These are phyloP conservation scores for Candida adriatica DNA, from an alignment of 805 yeast species.

Conservation along the genomic window DNA sequence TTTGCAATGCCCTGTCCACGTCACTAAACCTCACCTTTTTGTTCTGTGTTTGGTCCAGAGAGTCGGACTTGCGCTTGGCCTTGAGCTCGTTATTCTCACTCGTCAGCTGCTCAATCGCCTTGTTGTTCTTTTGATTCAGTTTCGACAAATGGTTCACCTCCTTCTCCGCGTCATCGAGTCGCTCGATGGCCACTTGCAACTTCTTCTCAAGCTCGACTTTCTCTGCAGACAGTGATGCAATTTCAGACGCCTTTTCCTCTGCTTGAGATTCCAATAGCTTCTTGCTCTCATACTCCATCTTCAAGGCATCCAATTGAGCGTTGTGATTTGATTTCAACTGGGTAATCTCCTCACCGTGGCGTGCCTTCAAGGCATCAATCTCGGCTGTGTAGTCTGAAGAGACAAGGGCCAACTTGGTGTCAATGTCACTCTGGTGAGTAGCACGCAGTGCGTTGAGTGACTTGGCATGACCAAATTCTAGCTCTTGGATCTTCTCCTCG, in stretches of 20 bases:
- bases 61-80: slow-evolving; percentile 16
- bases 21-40: slow-evolving; percentile 12
- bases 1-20: slow-evolving; percentile 10
- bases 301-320: not conserved
- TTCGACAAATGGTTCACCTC: slow-evolving; percentile 9
- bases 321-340: slow-evolving; percentile 1
- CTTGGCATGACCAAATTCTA: slow-evolving; percentile 27
- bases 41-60: slow-evolving; percentile 1
- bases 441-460: slow-evolving; percentile 29
- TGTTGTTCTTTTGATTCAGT: slow-evolving; percentile 12
- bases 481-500: slow-evolving; percentile 30
- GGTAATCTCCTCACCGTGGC: not conserved
- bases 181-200: slow-evolving; percentile 4
- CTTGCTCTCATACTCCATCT: not conserved
- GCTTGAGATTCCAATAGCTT: not conserved
- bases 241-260: not conserved
- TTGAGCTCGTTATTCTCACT: slow-evolving; percentile 2
- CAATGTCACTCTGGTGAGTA: slow-evolving; percentile 21
- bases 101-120: slow-evolving; percentile 11
- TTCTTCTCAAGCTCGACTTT: slow-evolving; percentile 2
- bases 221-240: not conserved
- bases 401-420: slow-evolving; percentile 25
- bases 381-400: slow-evolving; percentile 28
- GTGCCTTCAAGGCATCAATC: slow-evolving; percentile 20
- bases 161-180: slow-evolving; percentile 9